A percentile compares a stretch with the other conserved stretches of the same genome.
These are phyloP conservation scores for Phenoliferia sp. DNA, from an alignment of 1,284 basidiomycete species.

Conservation along the genomic window DNA sequence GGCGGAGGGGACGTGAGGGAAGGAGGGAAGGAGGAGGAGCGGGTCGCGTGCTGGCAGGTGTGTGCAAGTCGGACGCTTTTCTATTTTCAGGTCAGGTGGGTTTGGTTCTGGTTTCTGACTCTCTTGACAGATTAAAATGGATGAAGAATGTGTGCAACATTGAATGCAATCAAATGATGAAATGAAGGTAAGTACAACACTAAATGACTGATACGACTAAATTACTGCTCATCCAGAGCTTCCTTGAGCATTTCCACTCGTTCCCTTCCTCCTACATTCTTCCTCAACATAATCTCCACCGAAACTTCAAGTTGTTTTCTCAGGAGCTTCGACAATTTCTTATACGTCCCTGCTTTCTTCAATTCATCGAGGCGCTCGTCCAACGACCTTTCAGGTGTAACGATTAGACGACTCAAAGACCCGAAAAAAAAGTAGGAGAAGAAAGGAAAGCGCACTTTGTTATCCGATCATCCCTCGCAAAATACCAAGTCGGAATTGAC, in stretches of 20 bases:
- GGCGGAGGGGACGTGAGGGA: too few relatives aligned
- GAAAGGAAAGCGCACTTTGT: conserved; percentile 8
- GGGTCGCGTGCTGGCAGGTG: too few relatives aligned
- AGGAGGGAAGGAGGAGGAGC: not conserved
- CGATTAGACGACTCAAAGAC: too few relatives aligned
- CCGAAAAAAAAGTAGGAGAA: too few relatives aligned
- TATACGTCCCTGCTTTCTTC: not conserved
- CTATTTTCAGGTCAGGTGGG: too few relatives aligned
- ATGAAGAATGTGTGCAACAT: too few relatives aligned
- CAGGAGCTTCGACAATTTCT: not conserved
- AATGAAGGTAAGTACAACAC: too few relatives aligned
- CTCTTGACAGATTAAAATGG: too few relatives aligned
- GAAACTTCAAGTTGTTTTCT: not conserved
- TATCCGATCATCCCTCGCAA: conserved; percentile 31
- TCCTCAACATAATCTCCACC: not conserved
- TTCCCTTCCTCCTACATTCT: not conserved
- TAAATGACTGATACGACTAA: too few relatives aligned
- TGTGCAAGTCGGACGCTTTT: too few relatives aligned
- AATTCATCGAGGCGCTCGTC: conserved; percentile 21
- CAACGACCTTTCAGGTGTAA: conserved; percentile 22
- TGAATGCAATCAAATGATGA: too few relatives aligned
- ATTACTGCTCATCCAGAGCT: conserved; percentile 1
- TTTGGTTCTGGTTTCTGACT: too few relatives aligned
- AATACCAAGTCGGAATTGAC: conserved; percentile 30
- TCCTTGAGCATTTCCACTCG: not conserved